Evolutionary conservation across 352 stramenopile genomes (phyloP).

Genomic region (Phytophthora pini): DNA sequence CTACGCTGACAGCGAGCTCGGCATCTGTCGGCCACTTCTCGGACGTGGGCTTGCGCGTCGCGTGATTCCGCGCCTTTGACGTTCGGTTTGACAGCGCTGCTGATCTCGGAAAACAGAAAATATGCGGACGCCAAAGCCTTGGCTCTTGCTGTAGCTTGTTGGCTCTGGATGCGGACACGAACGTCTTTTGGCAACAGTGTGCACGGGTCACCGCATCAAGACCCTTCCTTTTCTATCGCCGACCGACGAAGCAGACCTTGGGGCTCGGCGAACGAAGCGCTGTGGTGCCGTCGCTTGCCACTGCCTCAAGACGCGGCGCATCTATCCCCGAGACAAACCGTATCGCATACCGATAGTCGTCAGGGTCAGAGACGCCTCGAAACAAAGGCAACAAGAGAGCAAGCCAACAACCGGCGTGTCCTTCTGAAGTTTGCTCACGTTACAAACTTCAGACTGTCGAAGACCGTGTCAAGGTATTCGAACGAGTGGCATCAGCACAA

Average conservation of each 20-base stretch:
- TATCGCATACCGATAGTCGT: conserved; percentile 35
- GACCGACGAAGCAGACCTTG: conserved; percentile 13
- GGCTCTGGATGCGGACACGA: not conserved
- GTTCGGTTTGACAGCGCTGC: conserved; percentile 30
- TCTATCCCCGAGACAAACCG: conserved; percentile 13
- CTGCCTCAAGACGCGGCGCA: conserved; percentile 21
- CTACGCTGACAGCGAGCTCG: conserved; percentile 5
- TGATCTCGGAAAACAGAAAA: conserved; percentile 20
- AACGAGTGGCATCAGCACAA: not conserved
- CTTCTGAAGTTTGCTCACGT: conserved; percentile 6
- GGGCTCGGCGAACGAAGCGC: not conserved
- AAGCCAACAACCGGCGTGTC: conserved; percentile 10
- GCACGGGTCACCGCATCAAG: conserved; percentile 17
- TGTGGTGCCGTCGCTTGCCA: conserved; percentile 12
- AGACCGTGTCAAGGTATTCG: not conserved
- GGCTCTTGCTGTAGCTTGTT: not conserved
- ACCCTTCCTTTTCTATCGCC: conserved; percentile 29
- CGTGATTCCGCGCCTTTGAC: conserved; percentile 18
- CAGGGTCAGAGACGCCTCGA: conserved; percentile 15
- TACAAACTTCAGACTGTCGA: conserved; percentile 30
- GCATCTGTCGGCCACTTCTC: conserved; percentile 22
- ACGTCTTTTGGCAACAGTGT: not conserved
- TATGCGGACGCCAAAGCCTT: conserved; percentile 14
- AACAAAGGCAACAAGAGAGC: conserved; percentile 3
- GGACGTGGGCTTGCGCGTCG: conserved; percentile 27